Base-by-base conservation (phyloP, 495 filamentous ascomycete species). In the Hapsidospora chrysogenum region DNA sequence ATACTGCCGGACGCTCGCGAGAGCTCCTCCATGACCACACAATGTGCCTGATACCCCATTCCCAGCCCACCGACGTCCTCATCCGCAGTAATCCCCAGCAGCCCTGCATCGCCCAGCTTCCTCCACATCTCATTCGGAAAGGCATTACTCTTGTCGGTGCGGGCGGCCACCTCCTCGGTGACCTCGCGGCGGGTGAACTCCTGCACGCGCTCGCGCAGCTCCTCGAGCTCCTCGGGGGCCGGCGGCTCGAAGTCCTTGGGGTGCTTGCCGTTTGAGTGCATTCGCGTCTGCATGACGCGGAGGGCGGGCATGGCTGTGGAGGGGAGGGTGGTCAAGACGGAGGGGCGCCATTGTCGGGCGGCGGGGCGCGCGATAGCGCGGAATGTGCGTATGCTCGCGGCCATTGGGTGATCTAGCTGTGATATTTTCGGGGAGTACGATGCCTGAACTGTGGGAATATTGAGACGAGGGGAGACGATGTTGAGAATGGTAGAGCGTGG, bases 21-120 rank as follows among this genome's bases (percentile, higher is more conserved):
- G 33, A 76, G 47, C 60, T 96, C 89, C 52, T 97, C 89, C 80
- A 97, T 86, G 8, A 95, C 83, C 3, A 92, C 63, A 52, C 86
- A 95, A 50, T 97, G 89, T 19, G 92, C 92, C 54, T 97, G 92
- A 57, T 97, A 97, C 25, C 89, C 89, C 71, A 96, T 75, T 3
- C 68, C 81, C 35, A 96, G 54, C 3, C 89, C 89, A 27, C 89
- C 92, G 35, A 87, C 86, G 28, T 85, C 78, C 53, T 95, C 87
- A 53, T 94, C 84, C 10, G 83, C 92, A 0, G 89, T 97, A 43
- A 95, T 78, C 27, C 89, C 89, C 14, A 97, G 69, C 37, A 96
- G 79, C 3, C 84, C 92, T 29, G 89, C 89, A 41, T 83, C 74
- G 17, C 89, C 89, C 15, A 97, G 60, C 54, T 93, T 95, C 54